Evolutionary conservation across 768 basidiomycete species (phyloP), one percentile per base, ranked within the genome.

Genomic region (Rhodotorula babjevae): DNA sequence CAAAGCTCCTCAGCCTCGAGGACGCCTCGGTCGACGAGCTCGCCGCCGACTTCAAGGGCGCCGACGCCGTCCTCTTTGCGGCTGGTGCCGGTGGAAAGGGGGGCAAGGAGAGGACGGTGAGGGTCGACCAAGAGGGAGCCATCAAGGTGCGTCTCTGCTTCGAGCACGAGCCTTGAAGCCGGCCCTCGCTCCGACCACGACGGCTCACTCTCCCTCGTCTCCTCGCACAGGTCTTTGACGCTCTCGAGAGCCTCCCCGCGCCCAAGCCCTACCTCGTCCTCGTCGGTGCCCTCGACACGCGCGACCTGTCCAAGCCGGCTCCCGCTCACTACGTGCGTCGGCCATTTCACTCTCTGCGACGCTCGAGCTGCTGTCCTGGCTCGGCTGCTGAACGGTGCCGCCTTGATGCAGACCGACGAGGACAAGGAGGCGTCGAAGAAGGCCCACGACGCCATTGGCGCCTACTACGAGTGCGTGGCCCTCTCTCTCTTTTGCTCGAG

Each of bases 101-200:
- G 14, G 85, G 85, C 0, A 58, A 66, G 33, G 79, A 80, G 62
- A 46, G 83, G 53, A 88, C 86, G 6, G 84, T 84, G 77, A 83
- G 82, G 42, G 87, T 89, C 12, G 83, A 84, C 75, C 86, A 85
- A 74, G 86, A 87, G 61, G 88, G 87, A 16, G 87, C 87, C 0
- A 72, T 90, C 50, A 89, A 89, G 80, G 84, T 88, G 14, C 16
- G 63, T 47, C 5, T 25, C 12, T 16, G n/a, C n/a, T n/a, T n/a
- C n/a, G n/a, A n/a, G n/a, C n/a, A n/a, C n/a, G n/a, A n/a, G n/a
- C n/a, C n/a, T n/a, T n/a, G n/a, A n/a, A n/a, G n/a, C n/a, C n/a
- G n/a, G n/a, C n/a, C n/a, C n/a, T n/a, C n/a, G n/a, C n/a, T n/a
- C n/a, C n/a, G n/a, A n/a, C n/a, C n/a, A n/a, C n/a, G n/a, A 36